A percentile compares a stretch with the other conserved stretches of the same genome.
Conservation (phyloP, 1,284 basidiomycete species). For the Leccinum fallax region DNA sequence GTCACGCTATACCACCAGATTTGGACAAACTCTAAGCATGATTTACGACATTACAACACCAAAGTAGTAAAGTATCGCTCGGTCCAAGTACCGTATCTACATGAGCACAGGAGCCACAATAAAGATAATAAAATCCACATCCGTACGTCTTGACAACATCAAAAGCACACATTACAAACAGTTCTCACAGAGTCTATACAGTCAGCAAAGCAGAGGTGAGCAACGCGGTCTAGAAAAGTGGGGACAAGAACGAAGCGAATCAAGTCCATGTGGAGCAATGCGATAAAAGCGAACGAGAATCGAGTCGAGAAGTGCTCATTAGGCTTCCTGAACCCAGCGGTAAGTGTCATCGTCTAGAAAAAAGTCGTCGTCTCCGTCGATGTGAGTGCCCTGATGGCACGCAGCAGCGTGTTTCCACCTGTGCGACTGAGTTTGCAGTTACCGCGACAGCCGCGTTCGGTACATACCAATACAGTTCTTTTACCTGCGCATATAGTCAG, state of each 20-base stretch:
- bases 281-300: neutral
- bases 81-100: too few relatives aligned
- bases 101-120: too few relatives aligned
- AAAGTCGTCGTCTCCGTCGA: slow-evolving; percentile 57
- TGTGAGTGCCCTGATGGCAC: slow-evolving; percentile 62
- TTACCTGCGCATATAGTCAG: slow-evolving; percentile 47
- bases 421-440: slow-evolving; percentile 11
- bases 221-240: slow-evolving; percentile 1
- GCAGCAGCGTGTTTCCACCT: slow-evolving; percentile 83
- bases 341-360: slow-evolving; percentile 46
- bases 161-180: neutral
- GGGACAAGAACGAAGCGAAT: slow-evolving; percentile 11
- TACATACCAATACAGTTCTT: slow-evolving; percentile 71
- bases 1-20: too few relatives aligned
- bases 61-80: too few relatives aligned
- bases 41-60: too few relatives aligned
- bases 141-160: slow-evolving; percentile 6
- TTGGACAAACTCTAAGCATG: too few relatives aligned
- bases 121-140: neutral
- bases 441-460: slow-evolving; percentile 1
- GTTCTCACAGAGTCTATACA: slow-evolving; percentile 9
- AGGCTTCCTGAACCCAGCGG: slow-evolving; percentile 16
- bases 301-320: slow-evolving; percentile 3
- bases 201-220: slow-evolving; percentile 25
- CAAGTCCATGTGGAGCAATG: neutral